These are phyloP conservation scores for Hordeum marinum DNA, from an alignment of 176 grass and related monocot genomes.

Conservation along the genomic window DNA sequence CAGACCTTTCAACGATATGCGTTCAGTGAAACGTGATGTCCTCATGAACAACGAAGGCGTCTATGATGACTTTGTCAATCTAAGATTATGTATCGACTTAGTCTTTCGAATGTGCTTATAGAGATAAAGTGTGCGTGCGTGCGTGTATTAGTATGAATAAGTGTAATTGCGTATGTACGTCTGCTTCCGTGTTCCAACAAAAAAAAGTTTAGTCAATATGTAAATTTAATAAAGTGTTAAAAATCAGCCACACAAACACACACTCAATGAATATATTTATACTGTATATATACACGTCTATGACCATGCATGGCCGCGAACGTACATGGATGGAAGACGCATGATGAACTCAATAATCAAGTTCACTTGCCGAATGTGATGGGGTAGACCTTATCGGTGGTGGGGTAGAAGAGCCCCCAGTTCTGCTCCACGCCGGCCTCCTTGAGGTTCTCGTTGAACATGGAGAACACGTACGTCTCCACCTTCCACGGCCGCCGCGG, in stretches of 20 bases:
- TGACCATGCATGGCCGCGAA: no score
- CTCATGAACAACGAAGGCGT: no score
- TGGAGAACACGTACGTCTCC: constrained; percentile 61
- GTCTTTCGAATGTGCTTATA: no score
- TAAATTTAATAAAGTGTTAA: neutral
- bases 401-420: constrained; percentile 59
- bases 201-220: no score
- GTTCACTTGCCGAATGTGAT: constrained; percentile 23
- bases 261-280: neutral
- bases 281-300: neutral
- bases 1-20: no score
- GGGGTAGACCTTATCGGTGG: constrained; percentile 37
- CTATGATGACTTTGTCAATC: no score
- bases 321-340: neutral
- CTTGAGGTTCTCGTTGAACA: constrained; percentile 78
- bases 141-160: no score
- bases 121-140: no score
- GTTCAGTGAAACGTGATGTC: no score
- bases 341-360: neutral
- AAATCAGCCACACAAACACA: neutral
- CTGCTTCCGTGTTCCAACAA: no score
- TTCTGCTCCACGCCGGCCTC: constrained; percentile 23
- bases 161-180: no score
- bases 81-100: no score
- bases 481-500: constrained; percentile 30